These are phyloP conservation scores for Citrus reticulata DNA, from an alignment of 345 rosid genomes.

Conservation along the genomic window DNA sequence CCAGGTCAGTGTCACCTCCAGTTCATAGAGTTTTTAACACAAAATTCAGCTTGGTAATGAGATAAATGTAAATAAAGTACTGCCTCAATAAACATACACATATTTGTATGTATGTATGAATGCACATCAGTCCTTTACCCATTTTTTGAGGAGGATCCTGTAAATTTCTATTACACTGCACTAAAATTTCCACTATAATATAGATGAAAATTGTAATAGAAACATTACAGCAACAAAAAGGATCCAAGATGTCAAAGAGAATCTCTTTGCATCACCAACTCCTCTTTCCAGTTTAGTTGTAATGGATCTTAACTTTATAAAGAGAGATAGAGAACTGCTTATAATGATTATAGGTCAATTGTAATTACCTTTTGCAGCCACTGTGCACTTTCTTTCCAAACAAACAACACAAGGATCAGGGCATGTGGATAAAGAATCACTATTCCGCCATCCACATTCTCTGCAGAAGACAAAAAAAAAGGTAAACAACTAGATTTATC, in stretches of 20 bases:
- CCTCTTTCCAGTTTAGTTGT: neutral
- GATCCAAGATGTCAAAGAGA: neutral
- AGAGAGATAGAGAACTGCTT: neutral
- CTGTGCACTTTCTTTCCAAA: constrained; percentile 78
- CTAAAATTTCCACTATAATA: no score
- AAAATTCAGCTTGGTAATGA: neutral
- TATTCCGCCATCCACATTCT: constrained; percentile 86
- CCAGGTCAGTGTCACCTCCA: neutral
- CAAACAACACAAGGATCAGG: constrained; percentile 86
- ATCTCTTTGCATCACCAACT: neutral
- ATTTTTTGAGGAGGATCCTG: no score
- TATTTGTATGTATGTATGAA: neutral
- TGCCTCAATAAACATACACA: neutral
- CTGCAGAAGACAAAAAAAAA: constrained; percentile 34
- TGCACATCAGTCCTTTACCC: neutral
- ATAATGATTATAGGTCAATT: neutral
- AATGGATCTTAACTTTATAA: neutral
- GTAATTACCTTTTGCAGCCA: constrained; percentile 70
- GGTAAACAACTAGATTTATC: neutral
- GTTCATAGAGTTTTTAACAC: neutral
- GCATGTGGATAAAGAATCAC: constrained; percentile 41
- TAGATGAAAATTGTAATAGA: no score
- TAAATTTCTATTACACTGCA: no score
- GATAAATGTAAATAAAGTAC: neutral
- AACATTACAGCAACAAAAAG: neutral